Evolutionary conservation across 768 basidiomycete genomes (phyloP).

Genomic region (Tylopilus sp.): DNA sequence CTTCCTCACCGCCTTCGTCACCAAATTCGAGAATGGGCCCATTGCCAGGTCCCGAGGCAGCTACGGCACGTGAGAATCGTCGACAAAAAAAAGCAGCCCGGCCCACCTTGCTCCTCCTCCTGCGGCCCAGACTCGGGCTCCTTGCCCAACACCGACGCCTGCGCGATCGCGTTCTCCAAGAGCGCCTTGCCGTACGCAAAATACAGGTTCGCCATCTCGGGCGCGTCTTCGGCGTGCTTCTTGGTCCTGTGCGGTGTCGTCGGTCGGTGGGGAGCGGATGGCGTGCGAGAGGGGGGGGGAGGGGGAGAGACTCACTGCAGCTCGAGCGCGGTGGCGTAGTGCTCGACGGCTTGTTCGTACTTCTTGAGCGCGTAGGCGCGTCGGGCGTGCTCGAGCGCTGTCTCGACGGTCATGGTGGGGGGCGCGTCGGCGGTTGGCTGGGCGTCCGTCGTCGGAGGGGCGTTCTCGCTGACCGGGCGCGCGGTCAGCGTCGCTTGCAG

Average conservation of each 20-base stretch:
- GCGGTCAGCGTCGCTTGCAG: too few relatives aligned
- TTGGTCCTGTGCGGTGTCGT: constrained; percentile 51
- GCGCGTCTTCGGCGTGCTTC: constrained; percentile 74
- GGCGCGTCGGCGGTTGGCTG: constrained; percentile 26
- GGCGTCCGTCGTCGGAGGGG: not conserved
- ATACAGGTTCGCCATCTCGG: constrained; percentile 83
- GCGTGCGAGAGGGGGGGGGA: not conserved
- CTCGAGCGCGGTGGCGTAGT: constrained; percentile 83
- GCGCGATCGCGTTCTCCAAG: constrained; percentile 86
- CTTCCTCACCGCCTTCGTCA: constrained; percentile 65
- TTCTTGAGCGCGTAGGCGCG: constrained; percentile 86
- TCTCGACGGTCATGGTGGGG: constrained; percentile 42
- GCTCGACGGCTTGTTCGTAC: constrained; percentile 81
- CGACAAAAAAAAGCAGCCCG: not conserved
- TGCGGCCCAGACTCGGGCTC: constrained; percentile 53
- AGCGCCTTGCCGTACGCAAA: constrained; percentile 91
- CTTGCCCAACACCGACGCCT: constrained; percentile 86
- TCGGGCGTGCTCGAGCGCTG: constrained; percentile 72
- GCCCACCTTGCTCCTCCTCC: constrained; percentile 40
- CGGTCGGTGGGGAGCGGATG: not conserved
- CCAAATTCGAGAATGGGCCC: constrained; percentile 78
- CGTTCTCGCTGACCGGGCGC: constrained; percentile 8
- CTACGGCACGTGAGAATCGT: constrained; percentile 1
- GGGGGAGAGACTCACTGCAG: constrained; percentile 57
- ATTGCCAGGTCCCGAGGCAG: constrained; percentile 36